Conservation (phyloP, 257 asterid genomes). For the Euphrasia confusa region DNA sequence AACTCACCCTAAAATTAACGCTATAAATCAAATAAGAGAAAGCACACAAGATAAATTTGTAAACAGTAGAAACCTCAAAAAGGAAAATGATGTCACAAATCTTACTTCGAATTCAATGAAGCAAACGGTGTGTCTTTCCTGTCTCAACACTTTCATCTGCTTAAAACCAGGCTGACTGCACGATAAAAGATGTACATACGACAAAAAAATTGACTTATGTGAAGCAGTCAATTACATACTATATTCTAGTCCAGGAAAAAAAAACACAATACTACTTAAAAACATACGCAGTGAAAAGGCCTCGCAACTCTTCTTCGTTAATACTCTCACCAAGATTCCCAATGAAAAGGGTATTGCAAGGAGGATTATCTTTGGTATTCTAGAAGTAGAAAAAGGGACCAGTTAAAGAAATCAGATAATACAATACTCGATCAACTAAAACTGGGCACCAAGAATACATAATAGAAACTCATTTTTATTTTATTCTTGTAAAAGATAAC, state of each 20-base stretch:
- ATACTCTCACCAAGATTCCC: conserved; percentile 97
- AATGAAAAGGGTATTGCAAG: conserved; percentile 95
- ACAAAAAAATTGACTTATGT: conserved; percentile 3
- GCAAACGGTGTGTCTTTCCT: conserved; percentile 98
- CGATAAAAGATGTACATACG: conserved; percentile 4
- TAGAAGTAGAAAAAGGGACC: conserved; percentile 29
- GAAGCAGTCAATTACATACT: not conserved
- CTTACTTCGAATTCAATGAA: conserved; percentile 99
- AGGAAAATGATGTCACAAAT: not conserved
- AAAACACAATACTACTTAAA: conserved; percentile 20
- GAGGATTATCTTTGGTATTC: conserved; percentile 97
- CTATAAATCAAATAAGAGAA: conserved; percentile 12
- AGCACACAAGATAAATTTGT: not conserved
- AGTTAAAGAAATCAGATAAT: conserved; percentile 11
- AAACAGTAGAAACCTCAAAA: not conserved
- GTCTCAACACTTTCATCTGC: conserved; percentile 96
- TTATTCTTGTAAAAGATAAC: not conserved
- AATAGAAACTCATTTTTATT: conserved; percentile 5
- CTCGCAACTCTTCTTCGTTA: conserved; percentile 91
- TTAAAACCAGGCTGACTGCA: conserved; percentile 95
- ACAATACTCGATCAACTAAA: not conserved
- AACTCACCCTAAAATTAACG: conserved; percentile 14
- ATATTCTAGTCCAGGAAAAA: conserved; percentile 12
- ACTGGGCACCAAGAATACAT: not conserved
- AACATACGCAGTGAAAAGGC: conserved; percentile 71